A percentile compares a stretch with the other conserved stretches of the same genome.
Conservation (phyloP, 1,139 yeast genomes). For the Blastobotrys elegans region DNA sequence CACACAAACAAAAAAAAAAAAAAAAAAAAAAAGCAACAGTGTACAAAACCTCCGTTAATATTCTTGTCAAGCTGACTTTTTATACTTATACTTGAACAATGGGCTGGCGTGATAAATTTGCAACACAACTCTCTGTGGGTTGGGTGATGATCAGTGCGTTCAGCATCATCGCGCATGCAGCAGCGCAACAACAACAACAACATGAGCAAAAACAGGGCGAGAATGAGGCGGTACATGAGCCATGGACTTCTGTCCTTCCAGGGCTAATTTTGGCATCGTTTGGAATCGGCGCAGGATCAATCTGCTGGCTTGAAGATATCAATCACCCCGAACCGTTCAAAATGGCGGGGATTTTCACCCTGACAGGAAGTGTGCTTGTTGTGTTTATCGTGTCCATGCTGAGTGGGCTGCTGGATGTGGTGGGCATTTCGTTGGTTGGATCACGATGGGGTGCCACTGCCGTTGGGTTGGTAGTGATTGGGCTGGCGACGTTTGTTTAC, state of each 20-base stretch:
- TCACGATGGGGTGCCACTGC: background rate
- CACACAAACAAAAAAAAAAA: too few species aligned
- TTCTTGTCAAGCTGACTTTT: too few species aligned
- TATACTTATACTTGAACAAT: too few species aligned
- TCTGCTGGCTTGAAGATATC: background rate
- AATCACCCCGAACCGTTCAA: background rate
- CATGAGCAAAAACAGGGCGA: too few species aligned
- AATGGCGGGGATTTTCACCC: background rate
- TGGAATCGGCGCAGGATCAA: background rate
- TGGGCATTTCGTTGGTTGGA: background rate
- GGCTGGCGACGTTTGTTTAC: background rate
- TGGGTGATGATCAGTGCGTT: too few species aligned
- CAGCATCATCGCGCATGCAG: too few species aligned
- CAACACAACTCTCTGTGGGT: too few species aligned
- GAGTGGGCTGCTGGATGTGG: background rate
- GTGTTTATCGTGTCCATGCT: background rate
- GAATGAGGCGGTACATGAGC: too few species aligned
- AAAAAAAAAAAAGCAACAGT: too few species aligned
- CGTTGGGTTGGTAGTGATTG: background rate
- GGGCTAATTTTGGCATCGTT: background rate
- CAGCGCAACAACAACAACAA: too few species aligned
- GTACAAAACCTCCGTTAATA: too few species aligned
- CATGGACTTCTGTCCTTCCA: background rate
- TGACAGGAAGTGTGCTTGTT: background rate
- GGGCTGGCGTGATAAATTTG: too few species aligned